Percentiles rank a stretch among this genome's conserved stretches.
phyloP scores from a whole-genome alignment of 2,329 filamentous ascomycete genomes.

The Colletotrichum neosansevieriae region DNA sequence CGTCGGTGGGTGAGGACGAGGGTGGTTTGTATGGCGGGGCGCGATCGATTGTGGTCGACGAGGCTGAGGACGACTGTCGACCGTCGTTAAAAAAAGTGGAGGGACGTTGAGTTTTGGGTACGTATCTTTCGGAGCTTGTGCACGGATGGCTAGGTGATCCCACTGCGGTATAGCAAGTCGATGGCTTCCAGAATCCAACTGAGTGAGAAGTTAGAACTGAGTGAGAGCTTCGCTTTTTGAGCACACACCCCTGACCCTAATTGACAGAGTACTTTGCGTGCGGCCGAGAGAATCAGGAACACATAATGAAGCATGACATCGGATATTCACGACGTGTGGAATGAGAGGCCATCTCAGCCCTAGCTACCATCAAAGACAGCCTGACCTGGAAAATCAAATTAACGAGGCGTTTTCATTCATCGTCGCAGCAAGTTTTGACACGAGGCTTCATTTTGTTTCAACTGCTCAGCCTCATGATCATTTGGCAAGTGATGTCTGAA shows the following conservation, averaged over 20 bases:
- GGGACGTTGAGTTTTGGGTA: conserved; percentile 10
- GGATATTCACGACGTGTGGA: not conserved
- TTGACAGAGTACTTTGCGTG: too few relatives aligned
- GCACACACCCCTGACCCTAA: too few relatives aligned
- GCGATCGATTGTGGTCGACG: conserved; percentile 6
- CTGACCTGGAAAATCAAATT: conserved; percentile 6
- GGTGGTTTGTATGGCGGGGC: conserved; percentile 14
- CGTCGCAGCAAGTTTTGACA: not conserved
- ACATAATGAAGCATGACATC: not conserved
- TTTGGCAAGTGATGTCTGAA: conserved; percentile 2
- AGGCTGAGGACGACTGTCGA: conserved; percentile 25
- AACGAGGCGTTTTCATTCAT: conserved; percentile 13
- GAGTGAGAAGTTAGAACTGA: conserved; percentile 1
- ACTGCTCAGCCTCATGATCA: conserved; percentile 14
- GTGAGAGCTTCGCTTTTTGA: not conserved
- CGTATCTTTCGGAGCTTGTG: conserved; percentile 23
- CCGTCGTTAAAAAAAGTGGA: conserved; percentile 19
- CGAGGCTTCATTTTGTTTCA: conserved; percentile 6
- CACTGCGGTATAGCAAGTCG: not conserved
- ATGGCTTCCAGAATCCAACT: not conserved
- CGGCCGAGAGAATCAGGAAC: not conserved
- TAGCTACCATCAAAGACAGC: conserved; percentile 11
- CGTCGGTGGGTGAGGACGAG: conserved; percentile 17
- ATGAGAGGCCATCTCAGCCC: not conserved
- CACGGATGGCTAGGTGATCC: conserved; percentile 11